A percentile compares a stretch with the other conserved stretches of the same genome.
phyloP scores from a whole-genome alignment of 441 rosid species.

The Croton laevigatus region DNA sequence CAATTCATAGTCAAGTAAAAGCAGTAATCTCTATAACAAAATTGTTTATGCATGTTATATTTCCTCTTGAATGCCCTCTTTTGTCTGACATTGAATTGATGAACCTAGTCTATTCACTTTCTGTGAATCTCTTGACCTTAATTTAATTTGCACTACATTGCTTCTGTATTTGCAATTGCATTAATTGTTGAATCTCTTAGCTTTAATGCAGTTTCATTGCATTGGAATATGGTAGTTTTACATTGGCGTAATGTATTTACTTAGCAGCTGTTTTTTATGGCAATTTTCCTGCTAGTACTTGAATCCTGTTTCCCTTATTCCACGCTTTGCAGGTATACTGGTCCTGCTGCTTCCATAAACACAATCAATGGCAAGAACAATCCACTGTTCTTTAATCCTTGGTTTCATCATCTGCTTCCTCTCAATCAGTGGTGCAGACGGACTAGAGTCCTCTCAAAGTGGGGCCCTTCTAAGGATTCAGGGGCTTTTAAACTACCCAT shows the following conservation, averaged over 20 bases:
- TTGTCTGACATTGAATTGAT: neutral
- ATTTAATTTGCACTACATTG: neutral
- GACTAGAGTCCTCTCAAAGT: constrained; percentile 64
- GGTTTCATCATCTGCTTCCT: constrained; percentile 36
- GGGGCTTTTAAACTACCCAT: constrained; percentile 60
- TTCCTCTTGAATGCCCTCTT: neutral
- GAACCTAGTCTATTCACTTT: neutral
- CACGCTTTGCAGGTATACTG: constrained; percentile 1
- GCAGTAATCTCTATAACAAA: neutral
- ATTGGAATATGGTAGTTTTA: neutral
- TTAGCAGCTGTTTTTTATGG: neutral
- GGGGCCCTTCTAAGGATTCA: constrained; percentile 67
- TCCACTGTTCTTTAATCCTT: constrained; percentile 31
- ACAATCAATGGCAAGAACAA: constrained; percentile 43
- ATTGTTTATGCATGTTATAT: neutral
- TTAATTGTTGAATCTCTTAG: constrained; percentile 3
- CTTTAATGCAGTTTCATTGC: constrained; percentile 6
- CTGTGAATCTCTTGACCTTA: neutral
- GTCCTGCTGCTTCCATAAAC: constrained; percentile 2
- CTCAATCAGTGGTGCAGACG: constrained; percentile 44
- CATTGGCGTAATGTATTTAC: neutral
- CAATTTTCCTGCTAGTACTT: constrained; percentile 15
- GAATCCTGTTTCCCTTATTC: constrained; percentile 3
- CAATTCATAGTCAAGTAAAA: neutral
- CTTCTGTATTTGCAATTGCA: neutral